Conservation (phyloP, 768 basidiomycete genomes). For the Serendipita indica region DNA sequence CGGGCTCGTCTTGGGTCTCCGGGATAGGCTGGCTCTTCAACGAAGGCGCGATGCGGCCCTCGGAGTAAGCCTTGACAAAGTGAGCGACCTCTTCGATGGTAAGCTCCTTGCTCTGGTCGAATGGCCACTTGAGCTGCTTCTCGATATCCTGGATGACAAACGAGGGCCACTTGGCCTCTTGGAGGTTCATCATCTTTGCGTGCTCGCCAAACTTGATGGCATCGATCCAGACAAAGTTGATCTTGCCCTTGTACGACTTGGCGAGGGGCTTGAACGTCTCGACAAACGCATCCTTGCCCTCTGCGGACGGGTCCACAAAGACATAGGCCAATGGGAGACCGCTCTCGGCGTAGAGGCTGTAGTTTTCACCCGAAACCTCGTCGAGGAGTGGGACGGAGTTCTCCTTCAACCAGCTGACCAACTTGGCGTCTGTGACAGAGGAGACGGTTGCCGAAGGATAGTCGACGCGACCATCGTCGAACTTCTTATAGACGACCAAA, state of each 20-base stretch:
- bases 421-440: slow-evolving; percentile 40
- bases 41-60: slow-evolving; percentile 60
- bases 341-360: slow-evolving; percentile 65
- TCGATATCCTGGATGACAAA: slow-evolving; percentile 84
- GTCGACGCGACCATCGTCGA: slow-evolving; percentile 65
- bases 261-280: slow-evolving; percentile 63
- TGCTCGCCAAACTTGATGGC: slow-evolving; percentile 91
- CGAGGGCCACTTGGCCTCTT: slow-evolving; percentile 75
- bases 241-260: slow-evolving; percentile 59
- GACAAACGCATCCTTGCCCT: slow-evolving; percentile 48
- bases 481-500: slow-evolving; percentile 80
- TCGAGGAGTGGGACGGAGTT: slow-evolving; percentile 80
- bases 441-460: slow-evolving; percentile 45
- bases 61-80: slow-evolving; percentile 50
- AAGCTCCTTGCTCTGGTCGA: slow-evolving; percentile 51
- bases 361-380: slow-evolving; percentile 91
- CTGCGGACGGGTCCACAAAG: slow-evolving; percentile 70
- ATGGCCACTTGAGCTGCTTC: slow-evolving; percentile 80
- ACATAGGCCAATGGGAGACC: slow-evolving; percentile 84
- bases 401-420: slow-evolving; percentile 66
- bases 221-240: slow-evolving; percentile 99
- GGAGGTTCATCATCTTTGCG: slow-evolving; percentile 83
- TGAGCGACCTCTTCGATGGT: slow-evolving; percentile 40
- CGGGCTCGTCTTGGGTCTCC: slow-evolving; percentile 63
- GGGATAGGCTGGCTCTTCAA: slow-evolving; percentile 88